A percentile compares a stretch with the other conserved stretches of the same genome.
Evolutionary conservation across 257 asterid species (phyloP).

Genomic region (Plantago elongata): DNA sequence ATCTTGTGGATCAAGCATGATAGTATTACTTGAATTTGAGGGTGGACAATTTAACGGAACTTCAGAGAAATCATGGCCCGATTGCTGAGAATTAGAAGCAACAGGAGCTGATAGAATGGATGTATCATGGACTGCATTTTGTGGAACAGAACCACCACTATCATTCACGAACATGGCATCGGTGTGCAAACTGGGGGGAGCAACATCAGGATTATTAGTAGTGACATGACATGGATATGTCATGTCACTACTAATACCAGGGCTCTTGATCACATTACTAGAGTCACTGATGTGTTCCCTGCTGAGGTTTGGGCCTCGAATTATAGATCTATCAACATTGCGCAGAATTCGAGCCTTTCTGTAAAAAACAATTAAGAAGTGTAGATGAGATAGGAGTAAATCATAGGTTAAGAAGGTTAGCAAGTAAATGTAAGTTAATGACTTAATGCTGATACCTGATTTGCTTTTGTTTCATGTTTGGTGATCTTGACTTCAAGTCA

Average conservation of each 20-base stretch:
- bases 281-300: constrained; percentile 25
- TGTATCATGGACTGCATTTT: constrained; percentile 23
- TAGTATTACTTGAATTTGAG: background rate
- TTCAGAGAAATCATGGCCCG: background rate
- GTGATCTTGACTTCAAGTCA: constrained; percentile 41
- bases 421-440: constrained; percentile 8
- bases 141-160: constrained; percentile 28
- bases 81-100: background rate
- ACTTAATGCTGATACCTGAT: constrained; percentile 44
- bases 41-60: background rate
- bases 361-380: constrained; percentile 23
- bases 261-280: constrained; percentile 27
- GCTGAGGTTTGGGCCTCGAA: constrained; percentile 29
- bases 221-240: constrained; percentile 22
- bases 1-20: constrained; percentile 1
- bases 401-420: constrained; percentile 9
- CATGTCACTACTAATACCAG: constrained; percentile 30
- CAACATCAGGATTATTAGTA: constrained; percentile 20
- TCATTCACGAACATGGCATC: constrained; percentile 27
- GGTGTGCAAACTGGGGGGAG: constrained; percentile 31
- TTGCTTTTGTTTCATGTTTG: constrained; percentile 40
- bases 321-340: constrained; percentile 33
- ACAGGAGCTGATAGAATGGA: background rate
- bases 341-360: constrained; percentile 81
- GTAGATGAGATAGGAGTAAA: constrained; percentile 15